Evolutionary conservation across 306 rosid species (phyloP).

Genomic region (Glycine soja): DNA sequence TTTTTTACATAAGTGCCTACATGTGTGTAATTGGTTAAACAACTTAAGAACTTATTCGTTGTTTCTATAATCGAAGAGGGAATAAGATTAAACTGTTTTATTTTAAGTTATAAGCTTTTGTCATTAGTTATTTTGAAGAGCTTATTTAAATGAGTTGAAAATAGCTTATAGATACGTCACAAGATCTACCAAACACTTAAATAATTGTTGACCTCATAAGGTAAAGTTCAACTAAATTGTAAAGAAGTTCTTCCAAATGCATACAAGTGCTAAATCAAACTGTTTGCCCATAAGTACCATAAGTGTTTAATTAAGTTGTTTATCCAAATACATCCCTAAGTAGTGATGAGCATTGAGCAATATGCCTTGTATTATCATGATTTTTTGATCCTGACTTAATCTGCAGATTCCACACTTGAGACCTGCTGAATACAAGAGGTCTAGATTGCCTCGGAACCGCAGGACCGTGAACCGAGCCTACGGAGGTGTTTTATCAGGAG

Average conservation of each 20-base stretch:
- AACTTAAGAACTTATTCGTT: too few relatives aligned
- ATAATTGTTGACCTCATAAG: not conserved
- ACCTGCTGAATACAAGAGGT: conserved; percentile 86
- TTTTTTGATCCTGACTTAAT: conserved; percentile 15
- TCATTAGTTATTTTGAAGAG: not conserved
- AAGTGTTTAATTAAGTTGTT: not conserved
- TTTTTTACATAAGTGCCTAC: too few relatives aligned
- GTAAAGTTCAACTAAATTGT: not conserved
- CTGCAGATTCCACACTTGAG: conserved; percentile 88
- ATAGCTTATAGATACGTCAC: too few relatives aligned
- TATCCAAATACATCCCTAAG: too few relatives aligned
- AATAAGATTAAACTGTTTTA: not conserved
- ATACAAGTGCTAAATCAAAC: not conserved
- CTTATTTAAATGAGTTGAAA: not conserved
- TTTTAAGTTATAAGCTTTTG: not conserved
- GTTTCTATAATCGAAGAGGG: too few relatives aligned
- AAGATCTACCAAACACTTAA: too few relatives aligned
- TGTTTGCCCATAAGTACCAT: not conserved
- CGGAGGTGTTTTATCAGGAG: conserved; percentile 86
- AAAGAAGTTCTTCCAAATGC: not conserved
- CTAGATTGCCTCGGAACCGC: conserved; percentile 80
- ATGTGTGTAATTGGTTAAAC: too few relatives aligned
- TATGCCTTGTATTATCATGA: not conserved
- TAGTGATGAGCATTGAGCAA: not conserved
- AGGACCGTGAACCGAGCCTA: conserved; percentile 83